Conservation (phyloP, 2,329 filamentous ascomycete species). For the Colletotrichum simmondsii region DNA sequence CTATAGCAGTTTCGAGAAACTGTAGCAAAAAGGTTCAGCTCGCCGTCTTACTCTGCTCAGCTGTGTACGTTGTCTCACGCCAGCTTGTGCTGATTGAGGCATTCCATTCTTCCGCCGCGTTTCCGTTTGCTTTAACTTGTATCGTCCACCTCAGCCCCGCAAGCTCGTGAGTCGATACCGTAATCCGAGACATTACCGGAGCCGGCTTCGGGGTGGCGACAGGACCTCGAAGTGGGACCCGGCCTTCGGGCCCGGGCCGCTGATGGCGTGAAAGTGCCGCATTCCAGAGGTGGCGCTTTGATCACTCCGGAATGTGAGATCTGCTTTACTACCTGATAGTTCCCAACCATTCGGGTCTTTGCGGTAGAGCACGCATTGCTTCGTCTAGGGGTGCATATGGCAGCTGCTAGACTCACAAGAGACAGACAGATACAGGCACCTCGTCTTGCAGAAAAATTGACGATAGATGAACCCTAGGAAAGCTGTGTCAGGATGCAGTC, state of each 20-base stretch:
- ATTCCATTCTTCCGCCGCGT: not conserved
- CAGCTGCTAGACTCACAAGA: too few relatives aligned
- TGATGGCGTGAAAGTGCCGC: not conserved
- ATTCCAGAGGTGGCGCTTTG: not conserved
- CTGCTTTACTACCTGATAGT: not conserved
- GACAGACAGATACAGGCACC: too few relatives aligned
- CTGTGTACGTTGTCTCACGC: not conserved
- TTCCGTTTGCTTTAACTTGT: not conserved
- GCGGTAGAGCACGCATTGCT: too few relatives aligned
- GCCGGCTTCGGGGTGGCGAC: not conserved
- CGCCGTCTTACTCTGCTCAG: not conserved
- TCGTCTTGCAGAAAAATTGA: too few relatives aligned
- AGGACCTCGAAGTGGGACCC: not conserved
- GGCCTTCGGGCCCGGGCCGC: too few relatives aligned
- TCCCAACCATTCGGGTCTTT: too few relatives aligned
- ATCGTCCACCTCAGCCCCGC: not conserved
- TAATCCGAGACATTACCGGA: not conserved
- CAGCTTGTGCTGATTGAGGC: not conserved
- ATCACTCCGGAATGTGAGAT: not conserved
- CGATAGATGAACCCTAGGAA: too few relatives aligned
- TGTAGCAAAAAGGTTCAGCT: not conserved
- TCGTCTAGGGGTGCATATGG: too few relatives aligned
- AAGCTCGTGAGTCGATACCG: not conserved
- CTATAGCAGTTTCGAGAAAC: not conserved
- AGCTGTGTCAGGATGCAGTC: too few relatives aligned